phyloP scores from a whole-genome alignment of 306 rosid species.

The Canavalia gladiata region DNA sequence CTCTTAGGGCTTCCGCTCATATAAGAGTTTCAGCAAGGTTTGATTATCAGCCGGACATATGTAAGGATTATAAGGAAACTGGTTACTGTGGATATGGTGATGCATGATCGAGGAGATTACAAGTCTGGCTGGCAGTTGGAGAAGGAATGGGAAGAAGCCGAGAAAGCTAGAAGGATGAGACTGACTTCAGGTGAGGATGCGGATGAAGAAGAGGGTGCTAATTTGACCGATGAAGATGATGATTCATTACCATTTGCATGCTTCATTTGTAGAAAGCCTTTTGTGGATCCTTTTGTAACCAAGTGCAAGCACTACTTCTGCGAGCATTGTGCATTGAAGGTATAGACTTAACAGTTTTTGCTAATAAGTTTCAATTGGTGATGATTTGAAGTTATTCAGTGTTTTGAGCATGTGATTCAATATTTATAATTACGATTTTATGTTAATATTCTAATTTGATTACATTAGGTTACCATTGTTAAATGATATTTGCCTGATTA shows the following conservation, averaged over 20 bases:
- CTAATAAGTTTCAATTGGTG: background rate
- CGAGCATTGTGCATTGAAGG: conserved; percentile 10
- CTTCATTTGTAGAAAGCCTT: conserved; percentile 82
- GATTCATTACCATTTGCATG: conserved; percentile 80
- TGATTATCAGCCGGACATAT: conserved; percentile 93
- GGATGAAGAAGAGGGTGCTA: conserved; percentile 56
- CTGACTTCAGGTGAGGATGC: conserved; percentile 66
- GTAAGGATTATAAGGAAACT: conserved; percentile 92
- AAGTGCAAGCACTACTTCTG: conserved; percentile 57
- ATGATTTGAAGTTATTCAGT: background rate
- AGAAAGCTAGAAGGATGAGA: conserved; percentile 83
- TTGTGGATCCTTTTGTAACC: conserved; percentile 83
- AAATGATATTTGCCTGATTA: conserved; percentile 1
- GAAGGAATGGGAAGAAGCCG: conserved; percentile 93
- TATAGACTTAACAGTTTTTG: conserved; percentile 35
- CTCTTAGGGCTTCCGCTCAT: conserved; percentile 92
- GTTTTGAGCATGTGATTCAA: background rate
- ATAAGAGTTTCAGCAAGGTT: conserved; percentile 83
- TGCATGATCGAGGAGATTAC: conserved; percentile 95
- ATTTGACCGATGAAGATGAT: conserved; percentile 58
- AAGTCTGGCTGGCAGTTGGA: conserved; percentile 95
- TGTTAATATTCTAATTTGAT: background rate
- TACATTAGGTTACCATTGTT: conserved; percentile 26
- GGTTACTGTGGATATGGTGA: conserved; percentile 91
- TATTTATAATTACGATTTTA: background rate